Base-by-base conservation (phyloP, 768 basidiomycete species). In the Russula earlei region DNA sequence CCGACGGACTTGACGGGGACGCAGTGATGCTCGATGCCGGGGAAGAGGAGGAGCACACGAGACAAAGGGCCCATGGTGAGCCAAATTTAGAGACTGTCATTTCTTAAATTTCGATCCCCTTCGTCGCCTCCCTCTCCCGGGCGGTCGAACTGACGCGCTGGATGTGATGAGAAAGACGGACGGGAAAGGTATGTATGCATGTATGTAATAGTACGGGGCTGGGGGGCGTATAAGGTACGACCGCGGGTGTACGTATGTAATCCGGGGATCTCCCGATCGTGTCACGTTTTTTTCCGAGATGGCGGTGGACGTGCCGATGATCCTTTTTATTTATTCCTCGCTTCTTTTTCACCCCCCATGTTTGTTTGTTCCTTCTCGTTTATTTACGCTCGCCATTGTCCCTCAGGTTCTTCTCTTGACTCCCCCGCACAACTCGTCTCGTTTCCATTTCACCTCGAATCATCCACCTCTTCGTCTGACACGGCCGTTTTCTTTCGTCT, bases 1-100 rank as follows among this genome's bases (percentile, higher is more conserved):
- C 46, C 15, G 48, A 60, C 34, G 20, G 36, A 25, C 33, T 53
- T n/a, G 61, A 53, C 15, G 58, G 50, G 33, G 58, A 62, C 38
- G 6, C 54, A 0, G 41, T 62, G 44, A 56, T 56, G 54, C 38
- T 60, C 17, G 61, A 60, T 27, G 55, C 60, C 11, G 54, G 60
- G 52, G 52, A 38, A 20, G 54, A 55, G 45, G 52, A 31, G 7
- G 41, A 38, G 49, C 49, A 46, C n/a, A 34, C 41, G 41, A 29
- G 44, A 46, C 40, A 54, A 27, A 24, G 37, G 12, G 22, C 3
- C 1, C 25, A 53, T 19, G 48, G 61, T 62, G 46, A 60, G 61
- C 52, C 24, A 36, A 22, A 46, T 45, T 25, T 34, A 11, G 14
- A 20, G n/a, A 11, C 29, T n/a, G n/a, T n/a, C 37, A 37, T 52